These are phyloP conservation scores for Acer saccharum DNA, from an alignment of 345 rosid genomes.

Conservation along the genomic window DNA sequence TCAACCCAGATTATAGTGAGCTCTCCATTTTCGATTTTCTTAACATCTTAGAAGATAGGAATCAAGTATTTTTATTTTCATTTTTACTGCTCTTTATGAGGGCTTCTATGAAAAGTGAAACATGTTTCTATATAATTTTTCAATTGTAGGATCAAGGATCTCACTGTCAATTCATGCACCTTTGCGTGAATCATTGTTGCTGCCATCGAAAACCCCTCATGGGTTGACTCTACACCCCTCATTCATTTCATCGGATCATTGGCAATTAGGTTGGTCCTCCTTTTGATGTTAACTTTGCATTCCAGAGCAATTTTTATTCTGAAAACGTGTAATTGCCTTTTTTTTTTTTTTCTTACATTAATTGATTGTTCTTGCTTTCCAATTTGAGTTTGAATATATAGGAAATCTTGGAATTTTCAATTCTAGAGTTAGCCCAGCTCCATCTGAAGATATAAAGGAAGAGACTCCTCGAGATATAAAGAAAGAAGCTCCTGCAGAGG, in stretches of 20 bases:
- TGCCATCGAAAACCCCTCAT: conserved; percentile 13
- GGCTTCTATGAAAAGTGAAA: not conserved
- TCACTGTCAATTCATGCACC: conserved; percentile 44
- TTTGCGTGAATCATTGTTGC: conserved; percentile 29
- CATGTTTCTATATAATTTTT: not conserved
- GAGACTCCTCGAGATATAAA: conserved; percentile 27
- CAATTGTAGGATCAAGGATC: conserved; percentile 37
- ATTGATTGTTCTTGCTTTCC: not conserved
- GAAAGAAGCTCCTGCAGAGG: conserved; percentile 31
- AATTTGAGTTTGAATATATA: conserved; percentile 26
- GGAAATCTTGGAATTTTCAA: conserved; percentile 43
- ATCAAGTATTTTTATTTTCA: too few relatives aligned
- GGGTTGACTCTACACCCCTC: conserved; percentile 17
- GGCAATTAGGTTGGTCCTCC: conserved; percentile 44
- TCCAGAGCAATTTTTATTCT: not conserved
- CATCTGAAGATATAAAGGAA: conserved; percentile 31
- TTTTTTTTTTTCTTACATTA: not conserved
- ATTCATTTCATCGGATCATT: conserved; percentile 27
- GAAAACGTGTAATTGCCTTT: not conserved
- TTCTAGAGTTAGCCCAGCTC: conserved; percentile 44
- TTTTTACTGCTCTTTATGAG: not conserved
- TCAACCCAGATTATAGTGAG: conserved; percentile 41
- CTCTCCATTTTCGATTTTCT: not conserved
- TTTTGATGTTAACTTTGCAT: not conserved
- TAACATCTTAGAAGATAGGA: not conserved